These are phyloP conservation scores for Triangularia verruculosa DNA, from an alignment of 2,329 filamentous ascomycete species.

Conservation along the genomic window DNA sequence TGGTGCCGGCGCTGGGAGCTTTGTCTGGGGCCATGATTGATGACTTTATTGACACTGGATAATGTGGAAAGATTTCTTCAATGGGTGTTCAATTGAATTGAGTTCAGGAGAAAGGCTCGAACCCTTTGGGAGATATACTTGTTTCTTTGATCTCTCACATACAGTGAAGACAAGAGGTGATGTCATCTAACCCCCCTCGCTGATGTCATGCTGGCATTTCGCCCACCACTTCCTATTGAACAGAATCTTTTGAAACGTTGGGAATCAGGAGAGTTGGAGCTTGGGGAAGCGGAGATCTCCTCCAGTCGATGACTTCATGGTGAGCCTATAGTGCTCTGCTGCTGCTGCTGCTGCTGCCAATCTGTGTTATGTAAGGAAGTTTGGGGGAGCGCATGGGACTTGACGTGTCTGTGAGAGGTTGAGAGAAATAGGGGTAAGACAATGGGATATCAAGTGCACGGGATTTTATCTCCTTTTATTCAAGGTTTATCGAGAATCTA, in stretches of 20 bases:
- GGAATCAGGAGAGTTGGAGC: neutral
- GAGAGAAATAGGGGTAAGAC: neutral
- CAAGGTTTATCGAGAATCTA: no score
- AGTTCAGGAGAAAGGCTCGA: neutral
- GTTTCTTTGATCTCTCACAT: neutral
- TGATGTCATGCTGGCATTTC: neutral
- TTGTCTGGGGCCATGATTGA: slow-evolving; percentile 11
- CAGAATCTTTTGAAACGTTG: neutral
- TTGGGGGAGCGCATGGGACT: neutral
- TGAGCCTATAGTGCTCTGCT: neutral
- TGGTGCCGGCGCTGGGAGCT: slow-evolving; percentile 20
- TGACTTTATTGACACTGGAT: neutral
- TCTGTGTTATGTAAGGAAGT: neutral
- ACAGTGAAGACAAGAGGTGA: neutral
- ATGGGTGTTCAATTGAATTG: neutral
- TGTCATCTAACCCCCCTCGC: neutral
- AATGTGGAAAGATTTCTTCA: neutral
- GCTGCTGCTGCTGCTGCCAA: no score
- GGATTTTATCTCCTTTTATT: neutral
- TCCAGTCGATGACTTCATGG: slow-evolving; percentile 2
- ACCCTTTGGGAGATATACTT: neutral
- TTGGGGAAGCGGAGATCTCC: neutral
- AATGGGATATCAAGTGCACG: neutral
- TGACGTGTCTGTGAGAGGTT: neutral
- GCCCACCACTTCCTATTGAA: neutral